Conservation (phyloP, 129 eudicot species). For the Logfia minima region DNA sequence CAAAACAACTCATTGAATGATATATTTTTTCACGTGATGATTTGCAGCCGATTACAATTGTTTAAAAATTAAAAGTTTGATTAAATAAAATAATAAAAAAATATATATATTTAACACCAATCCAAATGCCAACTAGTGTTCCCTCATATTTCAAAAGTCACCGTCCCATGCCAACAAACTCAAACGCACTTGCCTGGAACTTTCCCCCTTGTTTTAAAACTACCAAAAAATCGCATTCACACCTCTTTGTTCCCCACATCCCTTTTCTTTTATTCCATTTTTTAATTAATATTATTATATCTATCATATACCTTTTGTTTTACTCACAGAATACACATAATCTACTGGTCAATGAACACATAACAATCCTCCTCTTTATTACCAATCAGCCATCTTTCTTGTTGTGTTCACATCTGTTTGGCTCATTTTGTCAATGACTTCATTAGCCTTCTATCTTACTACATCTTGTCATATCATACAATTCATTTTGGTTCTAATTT, state of each 20-base stretch:
- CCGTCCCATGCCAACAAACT: conserved; percentile 18
- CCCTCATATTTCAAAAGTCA: conserved; percentile 6
- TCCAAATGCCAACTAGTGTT: not conserved
- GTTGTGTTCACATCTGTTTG: conserved; percentile 27
- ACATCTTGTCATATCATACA: not conserved
- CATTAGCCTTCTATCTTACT: not conserved
- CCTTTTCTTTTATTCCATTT: not conserved
- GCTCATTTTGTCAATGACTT: conserved; percentile 27
- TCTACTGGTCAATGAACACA: conserved; percentile 7
- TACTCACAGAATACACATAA: conserved; percentile 1
- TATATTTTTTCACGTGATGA: too few relatives aligned
- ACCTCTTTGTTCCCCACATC: conserved; percentile 22
- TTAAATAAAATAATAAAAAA: not conserved
- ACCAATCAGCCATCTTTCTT: conserved; percentile 22
- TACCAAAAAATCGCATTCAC: conserved; percentile 9
- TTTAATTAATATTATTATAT: not conserved
- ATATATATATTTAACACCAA: not conserved
- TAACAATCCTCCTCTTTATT: not conserved
- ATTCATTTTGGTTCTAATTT: too few relatives aligned
- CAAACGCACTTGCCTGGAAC: conserved; percentile 6
- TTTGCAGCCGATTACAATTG: too few relatives aligned
- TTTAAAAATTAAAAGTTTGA: too few relatives aligned
- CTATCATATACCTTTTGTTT: not conserved
- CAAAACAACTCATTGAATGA: too few relatives aligned
- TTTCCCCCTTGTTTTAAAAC: conserved; percentile 1